Evolutionary conservation across 768 basidiomycete species (phyloP), one percentile per base, ranked within the genome.

Genomic region (Lactarius pseudohatsudake): DNA sequence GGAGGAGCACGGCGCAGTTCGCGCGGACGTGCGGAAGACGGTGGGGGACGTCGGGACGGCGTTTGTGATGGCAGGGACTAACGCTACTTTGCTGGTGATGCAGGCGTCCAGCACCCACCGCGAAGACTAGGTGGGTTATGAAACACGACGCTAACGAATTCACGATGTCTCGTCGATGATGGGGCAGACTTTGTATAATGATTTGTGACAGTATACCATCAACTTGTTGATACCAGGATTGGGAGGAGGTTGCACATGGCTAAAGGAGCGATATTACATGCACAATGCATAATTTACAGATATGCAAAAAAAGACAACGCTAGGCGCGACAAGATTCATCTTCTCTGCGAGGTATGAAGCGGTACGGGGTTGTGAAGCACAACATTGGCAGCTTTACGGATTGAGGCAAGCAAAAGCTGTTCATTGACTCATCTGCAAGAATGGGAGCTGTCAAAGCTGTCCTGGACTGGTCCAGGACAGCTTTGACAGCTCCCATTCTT

Each of bases 11-110:
- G 85, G 82, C 4, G 71, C 72, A 30, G 80, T 89, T 4, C 82
- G 84, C 0, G 72, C 80, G 4, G 91, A 92, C 73, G 85, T 94
- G 66, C 81, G 82, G 74, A 89, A 90, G 78, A 94, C 94, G 26
- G 81, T 96, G 30, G 96, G 96, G 3, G 92, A 96, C 74, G 88
- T 92, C 20, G 91, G 86, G 2, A 84, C 88, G 50, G 88, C 88
- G 55, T 85, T 96, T 74, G 85, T 94, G 15, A 79, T 88, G 3
- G 80, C 85, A 7, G 84, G 84, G 1, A 79, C 80, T 59, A 83
- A 83, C 45, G 79, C 81, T 53, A 89, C 85, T 22, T 71, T 92
- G 47, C 77, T 92, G 41, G 89, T 93, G 1, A 72, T 93, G 41
- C 91, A 92, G 77, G 85, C 87, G 9, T 50, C 58, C 18, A 15